Conservation (phyloP, 2,329 filamentous ascomycete genomes). For the Eutypa lata region DNA sequence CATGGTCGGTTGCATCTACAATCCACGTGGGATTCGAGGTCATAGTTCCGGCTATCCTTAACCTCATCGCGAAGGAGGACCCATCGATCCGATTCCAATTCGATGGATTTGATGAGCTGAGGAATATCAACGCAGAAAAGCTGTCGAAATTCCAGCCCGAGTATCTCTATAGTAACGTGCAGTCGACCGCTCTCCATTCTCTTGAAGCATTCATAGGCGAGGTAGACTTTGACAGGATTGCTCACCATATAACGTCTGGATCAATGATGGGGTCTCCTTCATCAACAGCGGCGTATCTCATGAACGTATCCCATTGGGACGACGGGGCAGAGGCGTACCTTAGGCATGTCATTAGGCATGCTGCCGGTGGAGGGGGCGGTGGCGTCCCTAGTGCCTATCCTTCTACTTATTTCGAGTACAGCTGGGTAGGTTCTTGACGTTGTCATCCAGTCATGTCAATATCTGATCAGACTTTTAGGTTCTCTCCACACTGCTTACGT, state of each 20-base stretch:
- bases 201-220: neutral
- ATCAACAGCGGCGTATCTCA: constrained; percentile 30
- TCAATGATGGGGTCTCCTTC: neutral
- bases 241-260: neutral
- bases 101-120: neutral
- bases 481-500: neutral
- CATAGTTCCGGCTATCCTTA: neutral
- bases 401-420: constrained; percentile 16
- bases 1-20: neutral
- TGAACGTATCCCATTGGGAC: constrained; percentile 18
- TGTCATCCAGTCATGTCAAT: too few relatives aligned
- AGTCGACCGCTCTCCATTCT: neutral
- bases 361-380: too few relatives aligned
- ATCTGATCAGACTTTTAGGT: too few relatives aligned
- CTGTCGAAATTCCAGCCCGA: neutral
- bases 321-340: constrained; percentile 16
- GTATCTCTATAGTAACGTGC: neutral
- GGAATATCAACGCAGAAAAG: neutral
- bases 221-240: neutral
- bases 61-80: neutral
- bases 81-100: neutral
- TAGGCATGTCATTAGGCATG: constrained; percentile 12
- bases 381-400: constrained; percentile 18
- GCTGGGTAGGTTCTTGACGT: constrained; percentile 8
- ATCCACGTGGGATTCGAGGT: neutral